Percentiles rank a stretch among this genome's conserved stretches.
Evolutionary conservation across 164 flowering plant genomes (phyloP).

Genomic region (Annona cherimola): DNA sequence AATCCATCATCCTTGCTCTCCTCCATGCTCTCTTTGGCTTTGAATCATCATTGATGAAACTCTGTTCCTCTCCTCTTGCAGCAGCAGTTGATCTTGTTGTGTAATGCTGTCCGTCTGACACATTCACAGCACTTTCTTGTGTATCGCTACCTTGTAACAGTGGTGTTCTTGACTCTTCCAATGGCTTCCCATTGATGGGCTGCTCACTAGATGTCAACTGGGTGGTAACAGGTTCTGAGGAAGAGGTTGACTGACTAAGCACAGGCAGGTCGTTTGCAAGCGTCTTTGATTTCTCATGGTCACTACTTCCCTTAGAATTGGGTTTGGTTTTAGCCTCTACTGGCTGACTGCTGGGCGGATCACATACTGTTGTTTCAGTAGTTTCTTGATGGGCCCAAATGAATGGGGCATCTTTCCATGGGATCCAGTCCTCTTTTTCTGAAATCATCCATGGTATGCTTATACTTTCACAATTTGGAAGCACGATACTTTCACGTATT

Average conservation of each 20-base stretch:
- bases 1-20: constrained; percentile 74
- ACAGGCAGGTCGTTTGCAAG: constrained; percentile 8
- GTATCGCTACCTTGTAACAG: constrained; percentile 26
- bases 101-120: constrained; percentile 21
- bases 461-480: constrained; percentile 79
- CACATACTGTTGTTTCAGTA: constrained; percentile 23
- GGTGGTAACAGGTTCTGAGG: constrained; percentile 5
- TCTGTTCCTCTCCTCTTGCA: constrained; percentile 19
- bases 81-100: constrained; percentile 21
- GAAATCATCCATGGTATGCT: constrained; percentile 90
- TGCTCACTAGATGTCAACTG: constrained; percentile 18
- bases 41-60: constrained; percentile 32
- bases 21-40: constrained; percentile 57
- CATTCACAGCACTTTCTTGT: constrained; percentile 16
- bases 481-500: constrained; percentile 76
- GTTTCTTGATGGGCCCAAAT: constrained; percentile 63
- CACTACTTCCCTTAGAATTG: constrained; percentile 15
- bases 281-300: constrained; percentile 24
- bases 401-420: constrained; percentile 66
- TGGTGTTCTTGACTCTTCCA: constrained; percentile 41
- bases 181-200: constrained; percentile 19
- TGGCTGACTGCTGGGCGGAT: constrained; percentile 13
- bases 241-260: constrained; percentile 12
- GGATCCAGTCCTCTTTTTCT: constrained; percentile 92
- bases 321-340: constrained; percentile 22